Evolutionary conservation across 1,139 yeast species (phyloP), one percentile per base, ranked within the genome.

Genomic region (Nadsonia commutata): DNA sequence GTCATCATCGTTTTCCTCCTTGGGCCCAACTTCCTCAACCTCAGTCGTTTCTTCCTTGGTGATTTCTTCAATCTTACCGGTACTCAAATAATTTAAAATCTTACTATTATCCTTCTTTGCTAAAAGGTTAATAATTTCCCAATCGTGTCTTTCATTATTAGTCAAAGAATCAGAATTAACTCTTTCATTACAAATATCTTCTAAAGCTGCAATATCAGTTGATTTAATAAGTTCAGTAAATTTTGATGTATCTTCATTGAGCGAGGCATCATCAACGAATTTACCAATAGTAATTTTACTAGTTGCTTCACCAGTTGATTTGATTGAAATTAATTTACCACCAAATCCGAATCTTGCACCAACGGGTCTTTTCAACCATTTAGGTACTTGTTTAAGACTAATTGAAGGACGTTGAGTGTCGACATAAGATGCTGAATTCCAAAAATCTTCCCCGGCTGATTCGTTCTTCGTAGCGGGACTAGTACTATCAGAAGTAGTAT

Each of bases 261-360:
- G 48, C 3, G 56, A 49, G 37, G 55, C 56, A 38, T 70, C 72
- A 18, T 67, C 63, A 17, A 64, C 62, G 46, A 76, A 70, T 51
- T 73, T 76, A 31, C 69, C 59, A 45, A 85, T 69, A 16, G 62
- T 58, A 17, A 85, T 68, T 13, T 66, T 47, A 27, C 68, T 60
- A 37, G 70, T 70, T 3, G 9, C 4, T 27, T 27, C 16, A 20
- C 52, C 55, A 43, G 64, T 64, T 31, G 68, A 66, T 38, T 63
- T 59, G 23, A 84, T 76, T 8, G 70, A 61, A 6, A 82, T 94
- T 40, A 90, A 62, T 63, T 83, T 85, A 38, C 95, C 94, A 45
- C 98, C 98, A 64, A 86, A 90, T 0, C 95, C 98, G 67, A 93
- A 93, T 3, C 78, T 68, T 8, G 80, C 95, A 40, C 80, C 70